phyloP scores from a whole-genome alignment of 345 rosid species.

The Eutrema yunnanense region DNA sequence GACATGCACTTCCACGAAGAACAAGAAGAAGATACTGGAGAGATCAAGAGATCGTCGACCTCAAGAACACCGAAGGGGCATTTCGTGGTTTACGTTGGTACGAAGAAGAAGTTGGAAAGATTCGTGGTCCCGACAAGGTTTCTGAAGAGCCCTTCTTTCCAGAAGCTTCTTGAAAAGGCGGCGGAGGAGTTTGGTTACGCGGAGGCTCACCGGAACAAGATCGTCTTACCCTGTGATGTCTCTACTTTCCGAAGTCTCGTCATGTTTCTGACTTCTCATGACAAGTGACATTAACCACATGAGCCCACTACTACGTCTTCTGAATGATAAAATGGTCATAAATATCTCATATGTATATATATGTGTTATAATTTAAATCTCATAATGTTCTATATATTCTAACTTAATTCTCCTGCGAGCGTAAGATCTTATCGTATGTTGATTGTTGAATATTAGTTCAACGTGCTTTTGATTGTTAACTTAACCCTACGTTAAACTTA shows the following conservation, averaged over 20 bases:
- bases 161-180: constrained; percentile 27
- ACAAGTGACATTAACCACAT: constrained; percentile 6
- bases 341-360: not conserved
- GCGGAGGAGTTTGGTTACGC: constrained; percentile 27
- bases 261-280: constrained; percentile 11
- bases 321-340: not conserved
- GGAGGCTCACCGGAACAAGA: constrained; percentile 27
- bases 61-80: constrained; percentile 27
- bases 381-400: not conserved
- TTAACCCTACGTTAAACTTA: not conserved
- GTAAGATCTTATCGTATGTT: not conserved
- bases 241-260: constrained; percentile 21
- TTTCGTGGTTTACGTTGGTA: constrained; percentile 31
- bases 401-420: not conserved
- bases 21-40: not conserved
- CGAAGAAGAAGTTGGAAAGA: constrained; percentile 15
- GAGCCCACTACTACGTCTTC: not conserved
- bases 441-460: not conserved
- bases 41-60: not conserved
- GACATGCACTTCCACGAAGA: constrained; percentile 17
- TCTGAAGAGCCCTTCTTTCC: constrained; percentile 23
- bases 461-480: not conserved
- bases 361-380: not conserved
- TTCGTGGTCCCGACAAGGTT: constrained; percentile 27
- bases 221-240: constrained; percentile 33